These are phyloP conservation scores for Adansonia gregorii DNA, from an alignment of 441 rosid species.

Conservation along the genomic window DNA sequence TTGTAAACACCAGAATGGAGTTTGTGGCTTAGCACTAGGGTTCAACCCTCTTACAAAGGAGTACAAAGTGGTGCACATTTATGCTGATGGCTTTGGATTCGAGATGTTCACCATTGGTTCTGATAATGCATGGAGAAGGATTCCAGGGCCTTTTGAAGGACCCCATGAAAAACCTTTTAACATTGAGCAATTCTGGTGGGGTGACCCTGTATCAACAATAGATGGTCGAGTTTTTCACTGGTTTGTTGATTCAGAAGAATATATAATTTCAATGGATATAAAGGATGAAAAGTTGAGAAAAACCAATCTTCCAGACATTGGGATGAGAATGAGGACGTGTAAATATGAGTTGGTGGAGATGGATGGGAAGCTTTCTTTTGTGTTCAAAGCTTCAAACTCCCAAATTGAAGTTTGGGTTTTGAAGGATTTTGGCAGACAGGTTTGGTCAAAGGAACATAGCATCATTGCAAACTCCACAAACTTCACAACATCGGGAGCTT, in stretches of 20 bases:
- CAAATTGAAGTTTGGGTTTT: conserved; percentile 26
- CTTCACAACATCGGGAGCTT: neutral
- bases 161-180: neutral
- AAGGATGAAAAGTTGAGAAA: neutral
- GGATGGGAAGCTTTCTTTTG: conserved; percentile 19
- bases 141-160: conserved; percentile 8
- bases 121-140: conserved; percentile 16
- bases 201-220: conserved; percentile 14
- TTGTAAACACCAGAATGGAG: neutral
- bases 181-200: neutral
- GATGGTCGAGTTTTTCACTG: conserved; percentile 17
- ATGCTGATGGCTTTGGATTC: neutral
- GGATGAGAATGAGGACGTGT: neutral
- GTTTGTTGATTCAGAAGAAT: neutral
- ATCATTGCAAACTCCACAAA: conserved; percentile 20
- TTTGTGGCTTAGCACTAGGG: neutral
- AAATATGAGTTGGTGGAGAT: neutral
- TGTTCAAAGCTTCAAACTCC: neutral
- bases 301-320: neutral
- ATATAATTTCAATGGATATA: conserved; percentile 20
- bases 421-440: conserved; percentile 17
- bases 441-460: conserved; percentile 28
- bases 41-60: neutral
- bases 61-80: conserved; percentile 20
- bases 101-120: conserved; percentile 23